Evolutionary conservation across 208 protist species (phyloP).

Genomic region (Acanthamoeba culbertsoni): DNA sequence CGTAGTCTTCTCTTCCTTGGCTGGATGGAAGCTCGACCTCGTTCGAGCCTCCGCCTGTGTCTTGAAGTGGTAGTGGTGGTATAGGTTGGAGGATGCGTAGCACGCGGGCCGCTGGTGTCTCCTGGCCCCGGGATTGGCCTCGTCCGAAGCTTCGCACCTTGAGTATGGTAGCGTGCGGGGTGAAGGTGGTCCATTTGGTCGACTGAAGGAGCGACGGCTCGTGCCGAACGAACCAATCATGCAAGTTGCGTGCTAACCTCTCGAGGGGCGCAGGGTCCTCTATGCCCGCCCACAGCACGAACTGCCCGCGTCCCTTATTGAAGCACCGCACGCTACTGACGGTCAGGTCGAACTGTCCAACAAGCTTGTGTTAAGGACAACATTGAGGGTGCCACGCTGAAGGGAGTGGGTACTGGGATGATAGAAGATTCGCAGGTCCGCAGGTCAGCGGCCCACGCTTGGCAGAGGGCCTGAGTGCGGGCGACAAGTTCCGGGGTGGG

Average conservation of each 20-base stretch:
- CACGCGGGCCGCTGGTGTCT: neutral
- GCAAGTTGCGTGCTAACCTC: neutral
- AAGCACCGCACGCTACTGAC: neutral
- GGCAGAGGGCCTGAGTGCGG: neutral
- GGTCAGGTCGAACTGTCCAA: neutral
- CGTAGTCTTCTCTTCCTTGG: neutral
- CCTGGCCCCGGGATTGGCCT: neutral
- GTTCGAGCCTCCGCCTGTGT: neutral
- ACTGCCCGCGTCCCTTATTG: neutral
- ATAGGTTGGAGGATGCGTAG: neutral
- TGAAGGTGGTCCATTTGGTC: neutral
- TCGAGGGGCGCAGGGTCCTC: neutral
- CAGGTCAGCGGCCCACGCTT: neutral
- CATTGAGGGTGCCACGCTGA: neutral
- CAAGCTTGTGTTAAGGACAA: neutral
- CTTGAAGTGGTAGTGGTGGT: too few species aligned
- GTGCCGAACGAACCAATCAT: neutral
- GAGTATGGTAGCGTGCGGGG: neutral
- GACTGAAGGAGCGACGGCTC: neutral
- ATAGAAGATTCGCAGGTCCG: neutral
- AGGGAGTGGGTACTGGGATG: neutral
- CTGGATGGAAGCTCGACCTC: neutral
- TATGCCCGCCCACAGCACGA: constrained; percentile 7
- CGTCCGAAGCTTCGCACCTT: neutral
- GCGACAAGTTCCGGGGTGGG: neutral